A percentile compares a stretch with the other conserved stretches of the same genome.
These are phyloP conservation scores for Groenewaldozyma sp. DNA, from an alignment of 1,139 yeast species.

Conservation along the genomic window DNA sequence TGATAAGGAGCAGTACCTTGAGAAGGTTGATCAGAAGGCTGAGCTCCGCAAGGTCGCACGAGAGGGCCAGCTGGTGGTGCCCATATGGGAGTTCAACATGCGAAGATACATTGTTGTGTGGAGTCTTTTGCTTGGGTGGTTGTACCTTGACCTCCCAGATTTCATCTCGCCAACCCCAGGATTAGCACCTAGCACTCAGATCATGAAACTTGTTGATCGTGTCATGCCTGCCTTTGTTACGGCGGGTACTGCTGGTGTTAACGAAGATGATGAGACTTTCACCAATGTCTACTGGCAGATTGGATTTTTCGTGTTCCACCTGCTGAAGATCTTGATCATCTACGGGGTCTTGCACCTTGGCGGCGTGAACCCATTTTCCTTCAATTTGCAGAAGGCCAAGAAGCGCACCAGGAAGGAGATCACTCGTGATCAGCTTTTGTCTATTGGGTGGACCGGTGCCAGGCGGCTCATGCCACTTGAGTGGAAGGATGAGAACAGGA, in stretches of 20 bases:
- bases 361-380: slow-evolving; percentile 60
- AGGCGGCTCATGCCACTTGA: slow-evolving; percentile 63
- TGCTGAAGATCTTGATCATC: slow-evolving; percentile 49
- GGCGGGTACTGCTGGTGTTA: slow-evolving; percentile 1
- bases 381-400: slow-evolving; percentile 35
- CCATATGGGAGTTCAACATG: slow-evolving; percentile 60
- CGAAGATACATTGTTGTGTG: slow-evolving; percentile 40
- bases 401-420: slow-evolving; percentile 29
- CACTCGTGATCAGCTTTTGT: slow-evolving; percentile 46
- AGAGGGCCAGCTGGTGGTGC: slow-evolving; percentile 88
- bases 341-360: slow-evolving; percentile 59
- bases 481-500: slow-evolving; percentile 64
- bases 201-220: slow-evolving; percentile 26
- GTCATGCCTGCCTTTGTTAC: slow-evolving; percentile 11
- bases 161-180: slow-evolving; percentile 89
- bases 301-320: slow-evolving; percentile 62
- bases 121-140: slow-evolving; percentile 53
- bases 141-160: slow-evolving; percentile 90
- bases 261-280: slow-evolving; percentile 22
- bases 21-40: slow-evolving; percentile 31
- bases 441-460: slow-evolving; percentile 89
- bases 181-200: slow-evolving; percentile 62
- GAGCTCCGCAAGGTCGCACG: slow-evolving; percentile 43
- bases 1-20: slow-evolving; percentile 37
- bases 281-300: slow-evolving; percentile 49